A percentile compares a stretch with the other conserved stretches of the same genome.
Conservation (phyloP, 2,329 filamentous ascomycete genomes). For the Colletotrichum sp. region DNA sequence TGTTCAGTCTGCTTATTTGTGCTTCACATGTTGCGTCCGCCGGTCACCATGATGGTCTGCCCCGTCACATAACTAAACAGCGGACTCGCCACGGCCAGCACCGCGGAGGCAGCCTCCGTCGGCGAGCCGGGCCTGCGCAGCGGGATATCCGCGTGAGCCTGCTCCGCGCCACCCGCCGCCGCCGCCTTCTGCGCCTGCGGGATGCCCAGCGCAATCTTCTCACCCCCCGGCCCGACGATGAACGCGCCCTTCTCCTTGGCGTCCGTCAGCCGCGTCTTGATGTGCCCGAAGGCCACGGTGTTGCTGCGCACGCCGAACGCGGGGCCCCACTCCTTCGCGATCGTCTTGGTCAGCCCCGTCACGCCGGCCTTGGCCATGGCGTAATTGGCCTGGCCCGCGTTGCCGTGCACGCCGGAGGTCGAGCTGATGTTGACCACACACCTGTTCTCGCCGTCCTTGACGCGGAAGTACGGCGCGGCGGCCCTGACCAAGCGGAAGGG, state of each 20-base stretch:
- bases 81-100: conserved; percentile 82
- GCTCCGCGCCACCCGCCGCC: conserved; percentile 15
- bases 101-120: conserved; percentile 78
- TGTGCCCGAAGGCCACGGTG: conserved; percentile 84
- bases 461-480: conserved; percentile 85
- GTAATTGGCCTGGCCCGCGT: conserved; percentile 92
- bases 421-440: conserved; percentile 85
- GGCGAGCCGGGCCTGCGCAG: conserved; percentile 78
- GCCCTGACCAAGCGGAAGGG: conserved; percentile 84
- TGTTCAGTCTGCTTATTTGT: background rate
- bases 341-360: conserved; percentile 83
- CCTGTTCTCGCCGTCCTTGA: conserved; percentile 80
- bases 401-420: conserved; percentile 83
- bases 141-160: conserved; percentile 73
- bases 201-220: conserved; percentile 77
- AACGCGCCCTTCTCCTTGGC: conserved; percentile 87
- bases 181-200: conserved; percentile 61
- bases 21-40: conserved; percentile 67
- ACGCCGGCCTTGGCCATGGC: conserved; percentile 85
- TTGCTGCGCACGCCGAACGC: conserved; percentile 83
- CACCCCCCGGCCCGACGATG: conserved; percentile 76
- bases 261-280: conserved; percentile 79
- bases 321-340: conserved; percentile 89
- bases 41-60: conserved; percentile 87
- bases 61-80: conserved; percentile 85